phyloP scores from a whole-genome alignment of 495 filamentous ascomycete species.

The Penicillium waksmanii region DNA sequence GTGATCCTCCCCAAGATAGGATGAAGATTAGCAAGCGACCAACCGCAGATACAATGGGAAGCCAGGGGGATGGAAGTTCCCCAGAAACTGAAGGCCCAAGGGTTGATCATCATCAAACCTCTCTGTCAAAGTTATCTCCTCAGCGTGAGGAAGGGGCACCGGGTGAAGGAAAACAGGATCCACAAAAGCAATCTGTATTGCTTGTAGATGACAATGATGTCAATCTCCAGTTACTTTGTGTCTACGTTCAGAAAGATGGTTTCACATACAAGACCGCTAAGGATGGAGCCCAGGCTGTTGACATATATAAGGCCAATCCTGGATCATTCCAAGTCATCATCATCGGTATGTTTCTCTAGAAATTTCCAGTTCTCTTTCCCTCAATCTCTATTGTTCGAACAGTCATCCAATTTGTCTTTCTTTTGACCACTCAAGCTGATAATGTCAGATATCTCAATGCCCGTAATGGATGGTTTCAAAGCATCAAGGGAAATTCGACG shows the following conservation, averaged over 20 bases:
- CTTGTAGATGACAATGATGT: slow-evolving; percentile 47
- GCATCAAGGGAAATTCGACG: too few relatives aligned
- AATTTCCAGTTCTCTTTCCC: too few relatives aligned
- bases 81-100: background rate
- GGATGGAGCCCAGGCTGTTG: slow-evolving; percentile 60
- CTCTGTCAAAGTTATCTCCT: background rate
- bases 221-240: slow-evolving; percentile 35
- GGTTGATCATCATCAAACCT: background rate
- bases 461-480: too few relatives aligned
- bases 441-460: too few relatives aligned
- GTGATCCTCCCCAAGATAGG: slow-evolving; percentile 19
- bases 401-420: too few relatives aligned
- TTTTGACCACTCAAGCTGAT: too few relatives aligned
- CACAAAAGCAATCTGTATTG: slow-evolving; percentile 6
- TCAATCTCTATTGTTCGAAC: too few relatives aligned
- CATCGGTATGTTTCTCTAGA: slow-evolving; percentile 52
- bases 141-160: background rate
- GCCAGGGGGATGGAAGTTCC: background rate
- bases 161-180: background rate
- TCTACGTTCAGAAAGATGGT: slow-evolving; percentile 43
- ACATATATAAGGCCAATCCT: slow-evolving; percentile 40
- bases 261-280: slow-evolving; percentile 36
- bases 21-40: slow-evolving; percentile 31
- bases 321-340: slow-evolving; percentile 48
- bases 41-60: slow-evolving; percentile 22